Evolutionary conservation across 108 stramenopile genomes (phyloP).

Genomic region (Cyclotella distinguenda): DNA sequence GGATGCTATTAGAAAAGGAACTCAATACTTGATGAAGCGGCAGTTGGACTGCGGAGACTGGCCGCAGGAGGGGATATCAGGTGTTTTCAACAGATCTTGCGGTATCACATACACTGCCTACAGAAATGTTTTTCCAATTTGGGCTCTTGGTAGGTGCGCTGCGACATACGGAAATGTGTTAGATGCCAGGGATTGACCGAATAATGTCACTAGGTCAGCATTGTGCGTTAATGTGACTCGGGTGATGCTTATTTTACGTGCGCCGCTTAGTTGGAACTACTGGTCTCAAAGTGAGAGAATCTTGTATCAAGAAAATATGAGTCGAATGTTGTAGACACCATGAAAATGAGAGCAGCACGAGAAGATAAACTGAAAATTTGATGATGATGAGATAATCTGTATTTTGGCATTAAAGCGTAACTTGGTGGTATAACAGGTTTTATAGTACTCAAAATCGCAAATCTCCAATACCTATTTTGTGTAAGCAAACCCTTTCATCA

Average conservation of each 20-base stretch:
- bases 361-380: no score
- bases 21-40: conserved; percentile 77
- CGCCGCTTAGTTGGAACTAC: no score
- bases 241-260: not conserved
- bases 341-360: no score
- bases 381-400: no score
- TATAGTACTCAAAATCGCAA: no score
- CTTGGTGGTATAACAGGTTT: no score
- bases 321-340: no score
- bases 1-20: conserved; percentile 77
- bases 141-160: conserved; percentile 94
- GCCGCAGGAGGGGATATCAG: conserved; percentile 98
- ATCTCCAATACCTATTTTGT: no score
- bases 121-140: conserved; percentile 98
- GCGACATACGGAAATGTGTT: conserved; percentile 61
- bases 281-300: no score
- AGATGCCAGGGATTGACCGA: conserved; percentile 18
- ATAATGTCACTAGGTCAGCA: not conserved
- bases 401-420: no score
- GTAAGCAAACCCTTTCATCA: no score
- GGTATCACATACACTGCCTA: conserved; percentile 99
- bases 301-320: no score
- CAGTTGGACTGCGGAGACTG: conserved; percentile 96
- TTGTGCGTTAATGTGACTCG: not conserved
- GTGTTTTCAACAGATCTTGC: conserved; percentile 97